Evolutionary conservation across 2,329 filamentous ascomycete genomes (phyloP).

Genomic region (Hypomyces rosellus): DNA sequence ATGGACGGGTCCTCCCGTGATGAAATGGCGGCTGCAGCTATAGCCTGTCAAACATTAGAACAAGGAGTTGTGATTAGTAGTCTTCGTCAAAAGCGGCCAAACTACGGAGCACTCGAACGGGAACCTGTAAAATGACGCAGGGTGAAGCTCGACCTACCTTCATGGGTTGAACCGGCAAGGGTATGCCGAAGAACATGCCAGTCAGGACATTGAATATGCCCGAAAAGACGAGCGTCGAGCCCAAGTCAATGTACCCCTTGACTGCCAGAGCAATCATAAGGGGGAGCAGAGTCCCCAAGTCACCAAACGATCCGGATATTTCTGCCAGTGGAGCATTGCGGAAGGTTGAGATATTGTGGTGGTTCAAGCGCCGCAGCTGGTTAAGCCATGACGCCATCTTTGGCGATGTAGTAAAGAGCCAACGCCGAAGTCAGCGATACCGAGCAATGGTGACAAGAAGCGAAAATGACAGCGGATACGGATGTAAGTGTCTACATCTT

Average conservation of each 20-base stretch:
- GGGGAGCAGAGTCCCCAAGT: slow-evolving; percentile 83
- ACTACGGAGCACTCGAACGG: not conserved
- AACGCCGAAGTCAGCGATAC: too few species aligned
- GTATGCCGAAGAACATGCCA: slow-evolving; percentile 77
- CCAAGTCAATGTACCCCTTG: slow-evolving; percentile 71
- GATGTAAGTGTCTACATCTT: too few species aligned
- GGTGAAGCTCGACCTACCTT: slow-evolving; percentile 37
- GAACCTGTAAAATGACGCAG: not conserved
- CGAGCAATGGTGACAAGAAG: too few species aligned
- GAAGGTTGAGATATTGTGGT: slow-evolving; percentile 44
- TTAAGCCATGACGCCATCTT: slow-evolving; percentile 22
- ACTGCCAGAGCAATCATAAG: slow-evolving; percentile 81
- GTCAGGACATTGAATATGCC: slow-evolving; percentile 82
- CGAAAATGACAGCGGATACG: too few species aligned
- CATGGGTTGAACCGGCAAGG: slow-evolving; percentile 86
- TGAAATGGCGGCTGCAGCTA: slow-evolving; percentile 82
- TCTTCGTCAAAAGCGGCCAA: not conserved
- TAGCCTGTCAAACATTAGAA: slow-evolving; percentile 47
- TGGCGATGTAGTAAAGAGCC: not conserved
- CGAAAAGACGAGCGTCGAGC: slow-evolving; percentile 80
- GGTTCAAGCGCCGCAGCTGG: slow-evolving; percentile 28
- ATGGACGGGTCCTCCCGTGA: slow-evolving; percentile 46
- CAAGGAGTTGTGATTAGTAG: not conserved
- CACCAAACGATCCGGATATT: slow-evolving; percentile 80
- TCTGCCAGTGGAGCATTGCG: slow-evolving; percentile 53